Percentiles rank a stretch among this genome's conserved stretches.
Conservation (phyloP, 345 rosid species). For the Pelargonium nanum region DNA sequence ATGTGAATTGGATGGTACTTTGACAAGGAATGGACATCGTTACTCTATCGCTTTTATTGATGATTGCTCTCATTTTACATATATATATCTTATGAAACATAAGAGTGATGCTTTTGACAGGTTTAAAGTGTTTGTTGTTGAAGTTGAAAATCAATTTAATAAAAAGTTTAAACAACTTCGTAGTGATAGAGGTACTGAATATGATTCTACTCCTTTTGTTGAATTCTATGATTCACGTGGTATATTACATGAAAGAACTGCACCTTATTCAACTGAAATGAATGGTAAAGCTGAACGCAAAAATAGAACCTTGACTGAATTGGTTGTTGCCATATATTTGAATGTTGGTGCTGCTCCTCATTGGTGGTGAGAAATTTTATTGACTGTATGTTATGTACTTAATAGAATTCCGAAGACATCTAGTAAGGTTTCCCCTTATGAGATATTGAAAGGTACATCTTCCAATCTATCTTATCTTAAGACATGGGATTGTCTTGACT, state of each 20-base stretch:
- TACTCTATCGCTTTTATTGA: constrained; percentile 2
- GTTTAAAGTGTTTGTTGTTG: not conserved
- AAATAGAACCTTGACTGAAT: not conserved
- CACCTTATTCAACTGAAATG: not conserved
- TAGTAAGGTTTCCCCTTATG: not conserved
- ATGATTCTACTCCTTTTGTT: not conserved
- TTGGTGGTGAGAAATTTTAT: not conserved
- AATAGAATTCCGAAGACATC: not conserved
- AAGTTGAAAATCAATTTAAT: not conserved
- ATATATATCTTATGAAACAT: not conserved
- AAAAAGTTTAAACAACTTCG: not conserved
- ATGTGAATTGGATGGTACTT: constrained; percentile 3
- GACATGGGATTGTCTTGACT: too few species aligned
- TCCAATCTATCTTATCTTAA: too few species aligned
- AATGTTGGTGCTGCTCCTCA: not conserved
- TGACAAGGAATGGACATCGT: constrained; percentile 1
- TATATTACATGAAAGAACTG: not conserved
- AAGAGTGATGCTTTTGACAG: constrained; percentile 1
- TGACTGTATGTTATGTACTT: constrained; percentile 1
- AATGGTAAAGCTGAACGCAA: constrained; percentile 1
- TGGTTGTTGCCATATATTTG: not conserved
- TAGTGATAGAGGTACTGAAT: constrained; percentile 4
- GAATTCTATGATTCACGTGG: not conserved
- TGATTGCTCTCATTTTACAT: not conserved
- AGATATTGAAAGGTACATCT: too few species aligned